Conservation (phyloP, 1,284 basidiomycete species). For the Rhodotorula sp. region DNA sequence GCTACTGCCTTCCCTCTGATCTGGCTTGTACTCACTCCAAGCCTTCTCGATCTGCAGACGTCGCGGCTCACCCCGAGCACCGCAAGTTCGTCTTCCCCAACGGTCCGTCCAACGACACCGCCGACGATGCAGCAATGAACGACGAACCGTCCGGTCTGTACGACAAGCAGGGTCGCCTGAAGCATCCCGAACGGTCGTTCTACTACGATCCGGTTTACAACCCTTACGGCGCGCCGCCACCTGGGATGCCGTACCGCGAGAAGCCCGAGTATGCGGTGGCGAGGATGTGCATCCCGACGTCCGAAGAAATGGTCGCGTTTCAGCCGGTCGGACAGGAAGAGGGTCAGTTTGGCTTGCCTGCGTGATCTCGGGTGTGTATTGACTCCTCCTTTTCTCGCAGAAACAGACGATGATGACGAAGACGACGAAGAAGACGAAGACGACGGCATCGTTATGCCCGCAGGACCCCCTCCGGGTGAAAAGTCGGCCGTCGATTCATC, state of each 20-base stretch:
- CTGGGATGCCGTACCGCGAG: slow-evolving; percentile 91
- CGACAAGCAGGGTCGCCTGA: slow-evolving; percentile 30
- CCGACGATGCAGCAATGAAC: background rate
- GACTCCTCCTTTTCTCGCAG: background rate
- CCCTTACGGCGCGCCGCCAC: slow-evolving; percentile 90
- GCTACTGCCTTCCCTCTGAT: background rate
- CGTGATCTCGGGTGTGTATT: no score
- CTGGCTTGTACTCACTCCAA: no score
- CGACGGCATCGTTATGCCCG: slow-evolving; percentile 82
- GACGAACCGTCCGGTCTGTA: slow-evolving; percentile 30
- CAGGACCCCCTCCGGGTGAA: slow-evolving; percentile 64
- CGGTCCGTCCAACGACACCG: background rate
- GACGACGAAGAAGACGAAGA: slow-evolving; percentile 55
- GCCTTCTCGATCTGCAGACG: slow-evolving; percentile 49
- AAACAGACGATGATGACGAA: slow-evolving; percentile 35
- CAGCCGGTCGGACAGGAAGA: slow-evolving; percentile 9
- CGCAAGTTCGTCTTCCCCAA: slow-evolving; percentile 40
- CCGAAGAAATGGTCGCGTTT: slow-evolving; percentile 38
- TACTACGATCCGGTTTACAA: slow-evolving; percentile 94
- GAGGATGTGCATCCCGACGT: slow-evolving; percentile 36
- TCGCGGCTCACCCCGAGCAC: slow-evolving; percentile 71
- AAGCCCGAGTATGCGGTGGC: slow-evolving; percentile 47
- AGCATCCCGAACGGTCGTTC: slow-evolving; percentile 59
- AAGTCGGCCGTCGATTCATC: slow-evolving; percentile 1
- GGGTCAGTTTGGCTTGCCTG: background rate